Base-by-base conservation (phyloP, 495 filamentous ascomycete species). In the Penicillium tannophilum region DNA sequence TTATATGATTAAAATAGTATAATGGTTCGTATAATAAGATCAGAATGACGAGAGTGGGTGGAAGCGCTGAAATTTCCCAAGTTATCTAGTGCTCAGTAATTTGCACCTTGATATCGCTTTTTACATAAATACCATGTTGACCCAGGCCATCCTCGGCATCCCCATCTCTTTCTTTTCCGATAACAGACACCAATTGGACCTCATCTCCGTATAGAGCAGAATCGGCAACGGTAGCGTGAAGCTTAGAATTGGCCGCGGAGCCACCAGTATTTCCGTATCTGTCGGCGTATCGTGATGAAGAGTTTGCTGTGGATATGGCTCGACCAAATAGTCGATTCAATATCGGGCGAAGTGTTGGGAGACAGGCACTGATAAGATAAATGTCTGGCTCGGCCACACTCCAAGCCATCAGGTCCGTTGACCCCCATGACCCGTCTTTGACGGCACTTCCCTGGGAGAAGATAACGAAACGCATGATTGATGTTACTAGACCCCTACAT, bases 401-500 rank as follows among this genome's bases (percentile, higher is more conserved):
- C 45, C 45, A 47, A 10, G 45, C 45, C 45, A 47, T 47, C 2
- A 47, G 45, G 24, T 47, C 45, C 19, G 45, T 47, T 20, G 45
- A 47, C 9, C 20, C 12, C 45, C 45, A 47, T 1, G 45, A 47
- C 4, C 45, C 45, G 23, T 47, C 45, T 26, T 47, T 24, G 3
- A 47, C 45, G 10, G 45, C 45, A 19, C 24, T 47, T 47, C 45
- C 45, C 24, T 28, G 8, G 3, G 45, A 20, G 45, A 47, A 47
- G 11, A 47, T 47, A 10, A 47, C 23, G 45, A 47, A 47, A 8
- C 45, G 45, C 45, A 47, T 47, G 6, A 47, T 47, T 28, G 45
- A 47, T 10, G 45, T 47, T 16, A 47, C 45, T 8, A 47, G 45
- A 26, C 45, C 45, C 8, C 45, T 47, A 28, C 5, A 47, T 28